Evolutionary conservation across 352 stramenopile genomes (phyloP), one percentile per base, ranked within the genome.

Genomic region (Pythium sukuiense): DNA sequence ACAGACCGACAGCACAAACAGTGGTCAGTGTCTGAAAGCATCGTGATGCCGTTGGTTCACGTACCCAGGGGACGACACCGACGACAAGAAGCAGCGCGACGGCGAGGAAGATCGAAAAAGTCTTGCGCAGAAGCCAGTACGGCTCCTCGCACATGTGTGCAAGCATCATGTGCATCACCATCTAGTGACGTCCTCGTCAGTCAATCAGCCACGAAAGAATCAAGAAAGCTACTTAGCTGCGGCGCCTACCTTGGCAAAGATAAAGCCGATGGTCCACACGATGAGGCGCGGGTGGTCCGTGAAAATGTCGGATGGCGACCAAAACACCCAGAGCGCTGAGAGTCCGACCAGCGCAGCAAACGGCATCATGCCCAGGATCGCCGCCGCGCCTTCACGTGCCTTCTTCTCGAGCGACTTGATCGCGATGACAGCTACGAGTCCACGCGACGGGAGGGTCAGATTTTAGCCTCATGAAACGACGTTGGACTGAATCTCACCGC

Each of bases 91-190:
- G 65, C 63, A 85, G 80, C 11, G 81, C 86, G 13, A 86, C 80
- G 0, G 76, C 72, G 37, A 92, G 67, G 24, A 89, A 73, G 60
- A 90, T 76, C 26, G 80, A 57, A 41, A 93, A 93, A 11, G 87
- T 93, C 77, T 95, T 95, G 65, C 87, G 83, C 45, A 95, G 66
- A 56, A 95, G 65, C 85, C 87, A 92, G 66, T 89, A 95, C 24
- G 87, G 87, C 56, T 95, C 87, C 62, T 93, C 85, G 43, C 81
- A 90, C 82, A 95, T 92, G 70, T 95, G 87, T 11, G 87, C 83
- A 12, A 95, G 80, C 87, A 95, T 95, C 80, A 95, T 92, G 71
- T 93, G 87, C 87, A 95, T 95, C 59, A 90, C 85, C 85, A 95
- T 95, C 87, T 95, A 59, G 5, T n/a, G 26, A 30, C 0, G 20